A percentile compares a stretch with the other conserved stretches of the same genome.
These are phyloP conservation scores for Claviceps fusiformis DNA, from an alignment of 2,329 filamentous ascomycete species.

Conservation along the genomic window DNA sequence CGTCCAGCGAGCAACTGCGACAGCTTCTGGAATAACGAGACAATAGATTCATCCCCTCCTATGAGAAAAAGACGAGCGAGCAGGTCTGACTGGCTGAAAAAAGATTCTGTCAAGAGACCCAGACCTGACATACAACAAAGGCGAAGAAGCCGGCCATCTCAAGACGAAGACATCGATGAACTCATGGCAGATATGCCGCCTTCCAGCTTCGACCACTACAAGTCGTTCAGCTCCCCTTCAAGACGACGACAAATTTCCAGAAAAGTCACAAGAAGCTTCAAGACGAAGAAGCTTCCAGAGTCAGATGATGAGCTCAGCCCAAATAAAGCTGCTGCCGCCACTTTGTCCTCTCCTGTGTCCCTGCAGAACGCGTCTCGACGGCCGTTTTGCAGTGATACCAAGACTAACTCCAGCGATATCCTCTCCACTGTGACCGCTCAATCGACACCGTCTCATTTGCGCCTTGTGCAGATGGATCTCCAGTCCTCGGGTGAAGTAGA, in stretches of 20 bases:
- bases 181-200: constrained; percentile 2
- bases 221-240: constrained; percentile 2
- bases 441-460: background rate
- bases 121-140: constrained; percentile 7
- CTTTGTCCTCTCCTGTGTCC: constrained; percentile 16
- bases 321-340: constrained; percentile 9
- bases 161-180: constrained; percentile 8
- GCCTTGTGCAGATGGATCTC: background rate
- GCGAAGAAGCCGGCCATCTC: background rate
- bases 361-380: constrained; percentile 5
- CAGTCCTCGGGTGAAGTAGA: background rate
- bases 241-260: constrained; percentile 8
- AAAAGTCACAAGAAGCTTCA: constrained; percentile 1
- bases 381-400: background rate
- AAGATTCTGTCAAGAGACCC: constrained; percentile 16
- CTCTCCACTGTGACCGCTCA: background rate
- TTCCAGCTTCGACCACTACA: constrained; percentile 3
- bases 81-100: constrained; percentile 20
- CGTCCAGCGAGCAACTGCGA: constrained; percentile 4
- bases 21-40: constrained; percentile 11
- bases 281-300: background rate
- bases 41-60: constrained; percentile 4
- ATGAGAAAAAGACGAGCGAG: constrained; percentile 14
- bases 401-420: background rate
- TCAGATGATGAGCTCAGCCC: constrained; percentile 8